Evolutionary conservation across 768 basidiomycete genomes (phyloP), one percentile per base, ranked within the genome.

Genomic region (Collybiopsis confluens): DNA sequence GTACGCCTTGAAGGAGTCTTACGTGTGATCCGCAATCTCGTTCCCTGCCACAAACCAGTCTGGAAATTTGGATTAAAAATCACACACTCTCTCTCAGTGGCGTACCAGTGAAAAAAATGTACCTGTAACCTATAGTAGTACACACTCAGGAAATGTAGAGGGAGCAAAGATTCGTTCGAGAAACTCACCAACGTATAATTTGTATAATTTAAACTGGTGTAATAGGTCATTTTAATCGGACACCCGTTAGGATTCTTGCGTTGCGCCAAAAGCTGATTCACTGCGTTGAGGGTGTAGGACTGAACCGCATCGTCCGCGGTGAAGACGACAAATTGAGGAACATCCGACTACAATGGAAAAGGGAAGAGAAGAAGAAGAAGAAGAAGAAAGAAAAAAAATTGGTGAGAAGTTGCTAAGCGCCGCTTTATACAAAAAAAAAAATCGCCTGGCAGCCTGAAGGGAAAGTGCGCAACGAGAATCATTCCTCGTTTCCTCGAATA

Each of bases 1-100:
- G 16, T 13, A 23, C 11, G 16, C 24, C 8, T 44, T 40, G 41
- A 54, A 44, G 43, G 37, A 50, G 40, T 73, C 81, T 61, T 67
- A 85, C 81, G 86, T 85, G 64, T 86, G 84, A 68, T 88, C 86
- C 27, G 85, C 86, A 58, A 92, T 90, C 65, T 92, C 90, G 64
- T 90, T 90, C 20, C 89, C 89, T 3, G 83, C 85, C 27, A 89
- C 87, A 65, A 71, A 90, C 86, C 85, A 90, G 65, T 89, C 86
- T 72, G 73, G 18, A 56, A 38, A 49, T n/a, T n/a, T n/a, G n/a
- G n/a, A n/a, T n/a, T n/a, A n/a, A n/a, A n/a, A n/a, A n/a, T n/a
- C n/a, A n/a, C n/a, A n/a, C n/a, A n/a, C n/a, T n/a, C n/a, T n/a
- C n/a, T n/a, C n/a, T n/a, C n/a, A n/a, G n/a, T n/a, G n/a, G n/a